Percentiles rank a stretch among this genome's conserved stretches.
phyloP scores from a whole-genome alignment of 345 rosid species.

The Euphorbia pulcherrima region DNA sequence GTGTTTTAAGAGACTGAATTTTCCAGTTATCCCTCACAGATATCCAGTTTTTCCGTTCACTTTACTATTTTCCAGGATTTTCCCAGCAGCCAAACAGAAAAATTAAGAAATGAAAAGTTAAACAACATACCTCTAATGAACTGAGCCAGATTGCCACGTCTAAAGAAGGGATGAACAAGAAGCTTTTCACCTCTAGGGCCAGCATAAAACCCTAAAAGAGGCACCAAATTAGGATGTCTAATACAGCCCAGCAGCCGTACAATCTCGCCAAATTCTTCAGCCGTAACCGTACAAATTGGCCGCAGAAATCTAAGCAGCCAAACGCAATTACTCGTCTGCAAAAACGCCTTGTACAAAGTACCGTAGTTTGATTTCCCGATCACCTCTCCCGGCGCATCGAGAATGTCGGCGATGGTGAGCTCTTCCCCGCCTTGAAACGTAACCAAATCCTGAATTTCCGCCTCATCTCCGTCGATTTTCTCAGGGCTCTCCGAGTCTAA shows the following conservation, averaged over 20 bases:
- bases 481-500: conserved; percentile 39
- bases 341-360: conserved; percentile 72
- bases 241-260: conserved; percentile 54
- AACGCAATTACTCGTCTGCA: conserved; percentile 48
- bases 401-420: conserved; percentile 68
- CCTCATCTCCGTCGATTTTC: conserved; percentile 22
- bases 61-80: conserved; percentile 4
- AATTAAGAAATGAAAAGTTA: neutral
- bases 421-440: conserved; percentile 64
- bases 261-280: conserved; percentile 43
- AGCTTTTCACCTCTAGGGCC: conserved; percentile 95
- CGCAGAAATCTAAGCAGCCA: conserved; percentile 76
- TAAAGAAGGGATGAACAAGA: conserved; percentile 67
- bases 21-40: no score
- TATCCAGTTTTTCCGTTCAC: neutral
- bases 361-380: conserved; percentile 86
- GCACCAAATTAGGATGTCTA: conserved; percentile 74
- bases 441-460: conserved; percentile 50
- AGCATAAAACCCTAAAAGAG: conserved; percentile 79
- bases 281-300: conserved; percentile 58
- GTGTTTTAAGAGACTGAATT: no score
- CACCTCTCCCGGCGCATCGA: conserved; percentile 96
- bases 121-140: conserved; percentile 61
- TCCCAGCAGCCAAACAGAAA: conserved; percentile 18
- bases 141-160: conserved; percentile 60